Evolutionary conservation across 805 yeast genomes (phyloP).

Genomic region (Starmera quercuum): DNA sequence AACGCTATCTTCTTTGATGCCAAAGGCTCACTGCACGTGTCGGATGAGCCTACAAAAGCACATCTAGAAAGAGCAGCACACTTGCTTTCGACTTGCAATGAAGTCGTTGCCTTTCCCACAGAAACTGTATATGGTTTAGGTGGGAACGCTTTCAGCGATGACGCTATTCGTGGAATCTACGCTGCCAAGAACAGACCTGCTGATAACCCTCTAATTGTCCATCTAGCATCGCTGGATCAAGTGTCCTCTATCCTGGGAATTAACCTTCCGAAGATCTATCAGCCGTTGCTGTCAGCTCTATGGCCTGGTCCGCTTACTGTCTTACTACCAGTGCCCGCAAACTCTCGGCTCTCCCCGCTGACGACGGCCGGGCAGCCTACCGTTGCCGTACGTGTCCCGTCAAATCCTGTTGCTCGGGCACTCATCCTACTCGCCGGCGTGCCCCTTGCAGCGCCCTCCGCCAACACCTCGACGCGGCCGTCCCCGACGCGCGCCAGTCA

Average conservation of each 20-base stretch:
- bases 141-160: constrained; percentile 72
- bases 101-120: constrained; percentile 89
- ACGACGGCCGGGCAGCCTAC: constrained; percentile 88
- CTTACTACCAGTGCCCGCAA: constrained; percentile 50
- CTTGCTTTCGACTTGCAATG: constrained; percentile 38
- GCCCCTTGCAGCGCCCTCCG: constrained; percentile 97
- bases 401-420: constrained; percentile 85
- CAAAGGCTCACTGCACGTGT: constrained; percentile 29
- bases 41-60: constrained; percentile 43
- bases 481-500: constrained; percentile 88
- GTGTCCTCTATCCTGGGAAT: constrained; percentile 48
- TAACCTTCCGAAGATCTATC: constrained; percentile 62
- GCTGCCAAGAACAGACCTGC: constrained; percentile 89
- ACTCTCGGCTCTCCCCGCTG: constrained; percentile 50
- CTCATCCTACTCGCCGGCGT: constrained; percentile 75
- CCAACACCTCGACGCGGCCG: constrained; percentile 93
- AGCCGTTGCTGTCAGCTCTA: constrained; percentile 52
- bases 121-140: constrained; percentile 97
- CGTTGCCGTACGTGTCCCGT: constrained; percentile 87
- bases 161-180: constrained; percentile 70
- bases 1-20: constrained; percentile 12
- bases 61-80: constrained; percentile 54
- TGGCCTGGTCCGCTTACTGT: constrained; percentile 99
- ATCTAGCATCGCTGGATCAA: constrained; percentile 73
- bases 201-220: constrained; percentile 91